Base-by-base conservation (phyloP, 306 rosid genomes). In the Herpetospermum pedunculosum region DNA sequence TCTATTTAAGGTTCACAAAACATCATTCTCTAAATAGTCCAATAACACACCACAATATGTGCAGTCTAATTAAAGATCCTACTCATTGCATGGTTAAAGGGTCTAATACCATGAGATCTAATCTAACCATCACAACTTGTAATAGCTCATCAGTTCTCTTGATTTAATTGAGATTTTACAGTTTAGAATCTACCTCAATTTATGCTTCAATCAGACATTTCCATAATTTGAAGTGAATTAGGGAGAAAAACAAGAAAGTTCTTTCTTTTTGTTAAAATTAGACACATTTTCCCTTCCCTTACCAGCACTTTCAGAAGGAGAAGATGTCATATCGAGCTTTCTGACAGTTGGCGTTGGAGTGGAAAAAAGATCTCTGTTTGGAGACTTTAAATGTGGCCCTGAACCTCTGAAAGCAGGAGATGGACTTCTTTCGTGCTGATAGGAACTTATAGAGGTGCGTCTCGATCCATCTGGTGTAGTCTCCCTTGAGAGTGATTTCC, bases 311-410 rank as follows among this genome's bases (percentile, higher is more conserved):
- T 53, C 62, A 53, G 77, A 6, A 76, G 78, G 48, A 79, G 89
- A 85, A 71, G 96, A 87, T 81, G 79, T 87, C 55, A 87, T 76
- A 72, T 88, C 87, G 78, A 86, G 94, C 58, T 75, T 88, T 80
- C 81, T 84, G 76, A 21, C 49, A 2, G 72, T 77, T 71, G 84
- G 73, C 41, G 81, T 76, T 34, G 88, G 60, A 72, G 80, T 80
- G 16, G 84, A 53, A 58, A 77, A 81, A 46, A 60, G 38, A 29
- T 23, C 64, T 74, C 77, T 74, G 70, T 73, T 62, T 34, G 88
- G 77, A 60, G 87, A 81, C 57, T 79, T 89, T 59, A 47, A 55
- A 63, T 77, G 82, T 35, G 92, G 77, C 63, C 81, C 81, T 74
- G 81, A 79, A 69, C 71, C 76, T 48, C 80, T 50, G 11, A 92